Evolutionary conservation across 208 protist species (phyloP).

Genomic region (Trypanosoma boissoni): DNA sequence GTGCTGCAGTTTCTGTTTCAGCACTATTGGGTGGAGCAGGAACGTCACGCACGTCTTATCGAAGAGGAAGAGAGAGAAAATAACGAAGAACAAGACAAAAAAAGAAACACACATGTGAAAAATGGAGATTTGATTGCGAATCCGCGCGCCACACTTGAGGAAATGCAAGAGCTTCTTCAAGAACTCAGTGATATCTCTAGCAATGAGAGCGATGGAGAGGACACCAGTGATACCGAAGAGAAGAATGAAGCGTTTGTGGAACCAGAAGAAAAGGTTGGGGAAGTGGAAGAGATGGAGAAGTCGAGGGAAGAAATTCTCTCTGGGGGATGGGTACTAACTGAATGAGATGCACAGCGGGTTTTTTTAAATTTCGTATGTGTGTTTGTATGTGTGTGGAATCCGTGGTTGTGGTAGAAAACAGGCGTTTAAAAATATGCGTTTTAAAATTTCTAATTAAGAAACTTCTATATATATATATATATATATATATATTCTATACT

Average conservation of each 20-base stretch:
- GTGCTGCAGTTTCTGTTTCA: slow-evolving; percentile 76
- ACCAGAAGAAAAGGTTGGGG: background rate
- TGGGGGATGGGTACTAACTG: no score
- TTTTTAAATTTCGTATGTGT: no score
- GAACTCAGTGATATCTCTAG: slow-evolving; percentile 27
- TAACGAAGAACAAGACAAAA: slow-evolving; percentile 6
- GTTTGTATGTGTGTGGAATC: slow-evolving; percentile 18
- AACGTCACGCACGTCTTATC: slow-evolving; percentile 52
- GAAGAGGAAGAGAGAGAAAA: slow-evolving; percentile 18
- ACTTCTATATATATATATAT: no score
- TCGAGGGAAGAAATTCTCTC: background rate
- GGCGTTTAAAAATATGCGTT: no score
- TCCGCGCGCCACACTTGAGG: slow-evolving; percentile 31
- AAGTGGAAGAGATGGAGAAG: background rate
- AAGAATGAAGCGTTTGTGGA: slow-evolving; percentile 5
- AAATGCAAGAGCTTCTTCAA: slow-evolving; percentile 59
- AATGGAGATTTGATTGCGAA: background rate
- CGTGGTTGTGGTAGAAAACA: no score
- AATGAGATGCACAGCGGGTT: no score
- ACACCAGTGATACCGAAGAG: background rate
- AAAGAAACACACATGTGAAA: background rate
- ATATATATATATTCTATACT: no score
- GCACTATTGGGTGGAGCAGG: slow-evolving; percentile 76
- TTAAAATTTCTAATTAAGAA: no score
- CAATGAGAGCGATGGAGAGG: slow-evolving; percentile 15